Base-by-base conservation (phyloP, 495 filamentous ascomycete species). In the Tuber magnatum region DNA sequence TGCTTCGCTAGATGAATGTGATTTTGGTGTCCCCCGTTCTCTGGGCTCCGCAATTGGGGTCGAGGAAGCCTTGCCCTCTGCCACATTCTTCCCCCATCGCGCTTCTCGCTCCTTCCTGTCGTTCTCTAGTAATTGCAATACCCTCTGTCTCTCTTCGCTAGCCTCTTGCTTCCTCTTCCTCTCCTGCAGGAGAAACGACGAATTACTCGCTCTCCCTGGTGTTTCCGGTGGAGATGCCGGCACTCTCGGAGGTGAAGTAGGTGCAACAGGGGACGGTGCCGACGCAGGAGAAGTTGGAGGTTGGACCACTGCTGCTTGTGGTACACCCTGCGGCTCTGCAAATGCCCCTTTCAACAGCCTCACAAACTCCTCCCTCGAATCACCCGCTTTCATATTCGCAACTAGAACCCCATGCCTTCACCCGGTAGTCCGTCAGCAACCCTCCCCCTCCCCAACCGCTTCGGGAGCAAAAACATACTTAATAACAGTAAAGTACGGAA, bases 401-500 rank as follows among this genome's bases (percentile, higher is more conserved):
- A 81, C 39, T 35, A 84, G 44, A 22, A 73, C 75, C 7, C 83
- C 84, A 61, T 85, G 82, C 43, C 83, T 84, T 73, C 32, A 61
- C 39, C 35, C n/a, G 1, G 51, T 10, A 28, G 9, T 8, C 56
- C 56, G 1, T 65, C 10, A 65, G 28, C 32, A 35, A 65, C 12
- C n/a, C n/a, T n/a, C 51, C 28, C 12, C n/a, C 18, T 20, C 43
- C 44, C 3, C 3, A 65, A 32, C 28, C 28, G 20, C 28, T 6
- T 18, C 5, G 41, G 38, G 71, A 35, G 71, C 4, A 35, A 69
- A 51, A 22, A 82, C 89, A 40, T 83, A 92, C 91, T 87, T 86
- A 74, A 97, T 93, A 9, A 97, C 83, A 18, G 97, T 86, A 1
- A 96, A 83, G 8, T 92, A 90, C 0, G 94, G 95, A 68, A 89